Evolutionary conservation across 345 rosid species (phyloP).

Genomic region (Euphorbia pulcherrima): DNA sequence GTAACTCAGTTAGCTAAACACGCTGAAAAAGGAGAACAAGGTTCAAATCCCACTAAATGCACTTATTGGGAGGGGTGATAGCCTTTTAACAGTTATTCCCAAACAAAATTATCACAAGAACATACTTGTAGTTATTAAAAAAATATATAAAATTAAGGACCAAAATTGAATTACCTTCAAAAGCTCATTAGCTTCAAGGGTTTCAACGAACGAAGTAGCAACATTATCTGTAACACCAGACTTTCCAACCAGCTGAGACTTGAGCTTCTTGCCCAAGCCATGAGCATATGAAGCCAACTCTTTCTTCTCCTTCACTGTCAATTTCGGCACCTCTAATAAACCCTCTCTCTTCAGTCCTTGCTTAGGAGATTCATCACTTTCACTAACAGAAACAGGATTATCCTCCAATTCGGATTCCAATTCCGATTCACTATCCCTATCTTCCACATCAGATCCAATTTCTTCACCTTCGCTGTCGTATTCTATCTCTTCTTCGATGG

Average conservation of each 20-base stretch:
- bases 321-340: slow-evolving; percentile 23
- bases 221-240: slow-evolving; percentile 74
- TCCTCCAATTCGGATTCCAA: slow-evolving; percentile 2
- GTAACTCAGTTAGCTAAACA: too few species aligned
- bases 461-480: slow-evolving; percentile 5
- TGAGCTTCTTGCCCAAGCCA: slow-evolving; percentile 69
- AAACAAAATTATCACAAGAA: too few species aligned
- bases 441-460: slow-evolving; percentile 6
- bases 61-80: too few species aligned
- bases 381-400: neutral
- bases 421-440: neutral
- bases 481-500: slow-evolving; percentile 10
- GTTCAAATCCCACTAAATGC: too few species aligned
- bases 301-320: slow-evolving; percentile 80
- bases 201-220: slow-evolving; percentile 57
- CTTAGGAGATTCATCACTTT: neutral
- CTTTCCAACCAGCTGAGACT: slow-evolving; percentile 73
- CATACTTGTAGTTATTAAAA: too few species aligned
- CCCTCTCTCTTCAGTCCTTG: slow-evolving; percentile 1
- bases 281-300: slow-evolving; percentile 75
- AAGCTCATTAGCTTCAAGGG: slow-evolving; percentile 76
- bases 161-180: slow-evolving; percentile 45
- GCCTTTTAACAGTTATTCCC: too few species aligned
- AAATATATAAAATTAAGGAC: neutral
- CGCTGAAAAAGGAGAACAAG: too few species aligned